Evolutionary conservation across 2,329 filamentous ascomycete genomes (phyloP).

Genomic region (Aciculosporium take): DNA sequence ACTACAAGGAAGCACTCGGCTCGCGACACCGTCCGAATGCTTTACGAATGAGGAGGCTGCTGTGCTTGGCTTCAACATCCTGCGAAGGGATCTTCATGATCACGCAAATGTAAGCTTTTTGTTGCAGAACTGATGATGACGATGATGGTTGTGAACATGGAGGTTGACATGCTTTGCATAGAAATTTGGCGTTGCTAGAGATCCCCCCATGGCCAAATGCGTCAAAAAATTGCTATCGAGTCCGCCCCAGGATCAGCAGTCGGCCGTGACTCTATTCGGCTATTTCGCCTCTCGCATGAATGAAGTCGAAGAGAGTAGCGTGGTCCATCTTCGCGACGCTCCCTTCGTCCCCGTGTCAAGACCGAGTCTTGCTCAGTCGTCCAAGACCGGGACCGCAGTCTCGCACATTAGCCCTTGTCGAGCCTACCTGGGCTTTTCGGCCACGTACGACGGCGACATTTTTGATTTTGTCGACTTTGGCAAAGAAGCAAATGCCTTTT

Average conservation of each 20-base stretch:
- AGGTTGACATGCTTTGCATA: too few species aligned
- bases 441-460: constrained; percentile 70
- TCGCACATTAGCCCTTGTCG: constrained; percentile 47
- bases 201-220: constrained; percentile 68
- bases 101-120: constrained; percentile 46
- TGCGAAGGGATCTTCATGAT: constrained; percentile 59
- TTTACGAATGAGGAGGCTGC: constrained; percentile 68
- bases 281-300: constrained; percentile 69
- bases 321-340: constrained; percentile 47
- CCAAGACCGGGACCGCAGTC: constrained; percentile 20
- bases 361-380: constrained; percentile 14
- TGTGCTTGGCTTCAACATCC: constrained; percentile 66
- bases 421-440: constrained; percentile 64
- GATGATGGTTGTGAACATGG: too few species aligned
- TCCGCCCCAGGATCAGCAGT: constrained; percentile 52
- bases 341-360: constrained; percentile 56
- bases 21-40: constrained; percentile 62
- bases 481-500: constrained; percentile 69
- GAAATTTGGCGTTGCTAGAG: constrained; percentile 72
- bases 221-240: constrained; percentile 56
- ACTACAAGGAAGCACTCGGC: constrained; percentile 49
- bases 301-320: constrained; percentile 52
- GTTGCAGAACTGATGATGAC: not conserved
- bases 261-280: constrained; percentile 60
- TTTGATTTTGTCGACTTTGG: constrained; percentile 98